Evolutionary conservation across 208 protist genomes (phyloP).

Genomic region (Perkinsela sp.): DNA sequence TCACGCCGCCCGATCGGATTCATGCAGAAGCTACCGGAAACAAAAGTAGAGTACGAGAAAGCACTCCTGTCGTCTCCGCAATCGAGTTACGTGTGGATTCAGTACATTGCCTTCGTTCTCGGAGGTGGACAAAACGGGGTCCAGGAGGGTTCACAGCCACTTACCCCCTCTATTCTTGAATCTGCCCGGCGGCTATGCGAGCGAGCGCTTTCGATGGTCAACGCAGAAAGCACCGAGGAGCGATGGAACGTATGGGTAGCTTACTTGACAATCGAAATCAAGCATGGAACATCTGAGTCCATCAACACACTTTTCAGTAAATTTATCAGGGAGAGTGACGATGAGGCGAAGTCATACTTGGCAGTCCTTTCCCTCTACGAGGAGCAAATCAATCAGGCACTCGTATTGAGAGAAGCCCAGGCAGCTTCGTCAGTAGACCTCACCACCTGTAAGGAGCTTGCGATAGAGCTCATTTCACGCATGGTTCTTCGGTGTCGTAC

Average conservation of each 20-base stretch:
- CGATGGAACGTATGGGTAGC: background rate
- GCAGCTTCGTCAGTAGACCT: too few relatives aligned
- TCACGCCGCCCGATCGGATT: background rate
- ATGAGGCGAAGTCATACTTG: background rate
- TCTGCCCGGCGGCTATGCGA: background rate
- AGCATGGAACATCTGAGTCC: background rate
- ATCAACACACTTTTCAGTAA: background rate
- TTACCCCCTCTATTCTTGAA: background rate
- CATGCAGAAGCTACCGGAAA: background rate
- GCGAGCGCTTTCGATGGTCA: background rate
- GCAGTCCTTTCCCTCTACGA: background rate
- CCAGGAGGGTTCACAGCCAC: background rate
- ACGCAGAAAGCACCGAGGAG: background rate
- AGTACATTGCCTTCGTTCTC: background rate
- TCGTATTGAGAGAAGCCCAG: background rate
- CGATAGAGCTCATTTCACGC: background rate
- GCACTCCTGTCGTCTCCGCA: background rate
- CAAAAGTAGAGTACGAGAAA: background rate
- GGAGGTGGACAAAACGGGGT: background rate
- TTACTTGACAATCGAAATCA: background rate
- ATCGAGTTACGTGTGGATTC: background rate
- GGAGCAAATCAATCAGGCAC: background rate
- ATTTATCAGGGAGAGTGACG: background rate
- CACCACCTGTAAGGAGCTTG: background rate
- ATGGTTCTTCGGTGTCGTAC: background rate